Conservation (phyloP, 1,284 basidiomycete genomes). For the Ceratobasidium sp. region DNA sequence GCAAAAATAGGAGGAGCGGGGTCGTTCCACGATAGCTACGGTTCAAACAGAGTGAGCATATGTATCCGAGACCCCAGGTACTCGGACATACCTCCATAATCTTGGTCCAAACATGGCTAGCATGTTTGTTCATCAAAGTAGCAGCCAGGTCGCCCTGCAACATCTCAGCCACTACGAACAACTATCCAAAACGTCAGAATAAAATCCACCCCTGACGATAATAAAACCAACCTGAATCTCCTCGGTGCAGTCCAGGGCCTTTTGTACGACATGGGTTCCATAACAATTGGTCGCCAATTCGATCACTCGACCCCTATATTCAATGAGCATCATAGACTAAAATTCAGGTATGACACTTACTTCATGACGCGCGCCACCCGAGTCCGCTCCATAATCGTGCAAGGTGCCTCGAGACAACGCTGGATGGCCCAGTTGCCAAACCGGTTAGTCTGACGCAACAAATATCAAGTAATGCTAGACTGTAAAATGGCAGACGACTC, state of each 20-base stretch:
- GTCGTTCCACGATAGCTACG: slow-evolving; percentile 73
- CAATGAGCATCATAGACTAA: background rate
- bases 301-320: slow-evolving; percentile 72
- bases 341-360: slow-evolving; percentile 54
- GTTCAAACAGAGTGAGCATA: background rate
- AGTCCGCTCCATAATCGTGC: slow-evolving; percentile 68
- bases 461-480: no score
- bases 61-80: background rate
- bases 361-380: slow-evolving; percentile 83
- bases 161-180: slow-evolving; percentile 80
- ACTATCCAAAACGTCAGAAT: slow-evolving; percentile 39
- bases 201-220: background rate
- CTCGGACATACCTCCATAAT: slow-evolving; percentile 51
- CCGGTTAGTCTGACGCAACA: slow-evolving; percentile 53
- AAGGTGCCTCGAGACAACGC: slow-evolving; percentile 79
- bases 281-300: slow-evolving; percentile 86
- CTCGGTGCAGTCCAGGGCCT: slow-evolving; percentile 86
- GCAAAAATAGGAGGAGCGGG: slow-evolving; percentile 79
- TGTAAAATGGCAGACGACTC: no score
- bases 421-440: slow-evolving; percentile 89
- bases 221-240: slow-evolving; percentile 60
- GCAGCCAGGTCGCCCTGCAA: slow-evolving; percentile 79
- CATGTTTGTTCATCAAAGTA: slow-evolving; percentile 84
- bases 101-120: slow-evolving; percentile 87
- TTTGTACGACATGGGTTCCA: slow-evolving; percentile 84